Evolutionary conservation across 108 stramenopile species (phyloP).

Genomic region (Chaetoceros tenuissimus): DNA sequence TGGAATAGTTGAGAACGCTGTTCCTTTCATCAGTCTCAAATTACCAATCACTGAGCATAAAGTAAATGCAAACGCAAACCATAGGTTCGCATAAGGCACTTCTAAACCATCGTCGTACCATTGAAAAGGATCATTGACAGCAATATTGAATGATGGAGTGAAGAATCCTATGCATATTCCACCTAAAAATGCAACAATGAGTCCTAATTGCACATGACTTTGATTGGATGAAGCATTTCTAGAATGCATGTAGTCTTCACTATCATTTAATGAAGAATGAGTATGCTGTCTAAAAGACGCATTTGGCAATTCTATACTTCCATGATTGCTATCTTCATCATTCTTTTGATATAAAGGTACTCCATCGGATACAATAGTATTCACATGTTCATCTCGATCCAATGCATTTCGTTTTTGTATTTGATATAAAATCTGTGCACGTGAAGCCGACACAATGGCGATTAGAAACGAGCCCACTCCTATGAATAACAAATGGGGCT

Average conservation of each 20-base stretch:
- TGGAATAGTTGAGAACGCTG: constrained; percentile 10
- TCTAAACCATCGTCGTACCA: constrained; percentile 2
- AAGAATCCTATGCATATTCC: constrained; percentile 41
- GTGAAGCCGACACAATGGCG: constrained; percentile 25
- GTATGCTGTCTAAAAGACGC: neutral
- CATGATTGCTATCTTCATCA: neutral
- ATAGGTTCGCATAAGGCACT: constrained; percentile 22
- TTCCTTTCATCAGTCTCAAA: constrained; percentile 10
- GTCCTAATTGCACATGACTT: constrained; percentile 2
- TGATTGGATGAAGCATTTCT: no score
- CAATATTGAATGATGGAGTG: constrained; percentile 39
- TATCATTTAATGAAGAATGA: neutral
- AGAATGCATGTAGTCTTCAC: neutral
- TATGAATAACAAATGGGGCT: constrained; percentile 11
- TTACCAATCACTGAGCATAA: constrained; percentile 15
- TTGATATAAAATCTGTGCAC: constrained; percentile 18
- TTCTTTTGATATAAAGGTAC: no score
- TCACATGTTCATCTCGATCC: constrained; percentile 1
- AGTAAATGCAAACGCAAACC: constrained; percentile 35
- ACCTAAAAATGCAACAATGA: constrained; percentile 19
- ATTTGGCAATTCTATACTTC: neutral
- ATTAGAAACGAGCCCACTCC: constrained; percentile 21
- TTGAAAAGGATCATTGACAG: constrained; percentile 38
- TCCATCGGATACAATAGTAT: no score
- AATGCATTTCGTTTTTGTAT: neutral